These are phyloP conservation scores for Adansonia gregorii DNA, from an alignment of 441 rosid species.

Conservation along the genomic window DNA sequence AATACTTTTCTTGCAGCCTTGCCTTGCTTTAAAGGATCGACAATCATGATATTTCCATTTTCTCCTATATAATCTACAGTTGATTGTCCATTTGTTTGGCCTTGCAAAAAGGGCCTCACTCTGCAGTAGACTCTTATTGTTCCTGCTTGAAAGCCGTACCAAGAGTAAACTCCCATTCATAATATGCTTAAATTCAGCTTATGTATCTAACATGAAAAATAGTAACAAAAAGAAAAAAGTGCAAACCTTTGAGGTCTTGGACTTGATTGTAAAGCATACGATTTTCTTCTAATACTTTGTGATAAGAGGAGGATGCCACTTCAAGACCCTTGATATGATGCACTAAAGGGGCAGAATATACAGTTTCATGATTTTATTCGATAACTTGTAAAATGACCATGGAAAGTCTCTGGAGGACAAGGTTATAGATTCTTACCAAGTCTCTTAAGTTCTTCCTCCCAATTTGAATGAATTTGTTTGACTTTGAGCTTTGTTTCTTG, in stretches of 20 bases:
- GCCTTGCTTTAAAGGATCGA: conserved; percentile 13
- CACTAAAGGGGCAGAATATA: conserved; percentile 38
- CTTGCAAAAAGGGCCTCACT: conserved; percentile 79
- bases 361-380: conserved; percentile 20
- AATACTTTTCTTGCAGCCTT: conserved; percentile 15
- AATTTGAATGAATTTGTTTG: conserved; percentile 60
- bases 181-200: not conserved
- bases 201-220: conserved; percentile 5
- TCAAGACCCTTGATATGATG: conserved; percentile 70
- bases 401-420: conserved; percentile 16
- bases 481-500: conserved; percentile 61
- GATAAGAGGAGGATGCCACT: conserved; percentile 77
- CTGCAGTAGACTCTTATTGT: conserved; percentile 84
- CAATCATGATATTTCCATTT: conserved; percentile 12
- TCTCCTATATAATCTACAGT: conserved; percentile 25
- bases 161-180: not conserved
- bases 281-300: conserved; percentile 39
- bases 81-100: conserved; percentile 61
- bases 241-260: conserved; percentile 86
- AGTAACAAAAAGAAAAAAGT: not conserved
- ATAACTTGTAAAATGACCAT: not conserved
- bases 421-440: conserved; percentile 55
- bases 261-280: conserved; percentile 92
- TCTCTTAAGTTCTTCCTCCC: conserved; percentile 65
- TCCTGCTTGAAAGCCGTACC: conserved; percentile 45